These are phyloP conservation scores for Tuctoria greenei DNA, from an alignment of 176 grass and related monocot species.

Conservation along the genomic window DNA sequence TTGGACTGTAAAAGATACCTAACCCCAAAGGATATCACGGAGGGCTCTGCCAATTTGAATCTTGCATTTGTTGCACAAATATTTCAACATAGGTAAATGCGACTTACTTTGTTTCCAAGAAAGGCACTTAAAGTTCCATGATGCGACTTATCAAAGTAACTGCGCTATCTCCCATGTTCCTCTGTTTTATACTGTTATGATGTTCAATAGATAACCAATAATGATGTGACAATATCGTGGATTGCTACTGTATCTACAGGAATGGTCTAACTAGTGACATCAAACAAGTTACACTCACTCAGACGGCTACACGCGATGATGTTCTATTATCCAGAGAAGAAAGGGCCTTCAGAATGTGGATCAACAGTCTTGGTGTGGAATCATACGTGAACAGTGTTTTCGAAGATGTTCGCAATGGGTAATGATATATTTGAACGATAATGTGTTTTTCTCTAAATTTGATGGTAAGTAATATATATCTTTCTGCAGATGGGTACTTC, in stretches of 20 bases:
- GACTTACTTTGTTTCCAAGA: conserved; percentile 17
- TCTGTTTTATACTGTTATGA: background rate
- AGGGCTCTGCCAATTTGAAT: conserved; percentile 98
- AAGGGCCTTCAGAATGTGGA: conserved; percentile 97
- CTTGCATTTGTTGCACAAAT: conserved; percentile 99
- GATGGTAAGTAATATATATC: conserved; percentile 8
- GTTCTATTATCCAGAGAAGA: conserved; percentile 90
- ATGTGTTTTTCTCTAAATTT: conserved; percentile 25
- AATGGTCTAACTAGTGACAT: conserved; percentile 87
- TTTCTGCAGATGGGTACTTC: conserved; percentile 92
- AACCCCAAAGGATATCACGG: conserved; percentile 91
- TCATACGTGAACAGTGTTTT: conserved; percentile 98
- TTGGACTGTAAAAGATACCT: conserved; percentile 96
- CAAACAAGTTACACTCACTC: conserved; percentile 63
- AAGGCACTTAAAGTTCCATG: background rate
- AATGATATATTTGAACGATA: conserved; percentile 28
- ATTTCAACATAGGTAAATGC: conserved; percentile 83
- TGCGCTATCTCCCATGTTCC: background rate
- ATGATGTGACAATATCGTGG: conserved; percentile 22
- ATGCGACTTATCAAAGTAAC: background rate
- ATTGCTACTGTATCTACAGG: conserved; percentile 46
- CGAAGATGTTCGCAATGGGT: conserved; percentile 97
- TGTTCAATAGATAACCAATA: conserved; percentile 1
- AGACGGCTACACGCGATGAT: conserved; percentile 66
- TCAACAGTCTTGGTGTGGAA: conserved; percentile 90